Percentiles rank a stretch among this genome's conserved stretches.
Evolutionary conservation across 1,284 basidiomycete species (phyloP).

Genomic region (Spongiforma sp.): DNA sequence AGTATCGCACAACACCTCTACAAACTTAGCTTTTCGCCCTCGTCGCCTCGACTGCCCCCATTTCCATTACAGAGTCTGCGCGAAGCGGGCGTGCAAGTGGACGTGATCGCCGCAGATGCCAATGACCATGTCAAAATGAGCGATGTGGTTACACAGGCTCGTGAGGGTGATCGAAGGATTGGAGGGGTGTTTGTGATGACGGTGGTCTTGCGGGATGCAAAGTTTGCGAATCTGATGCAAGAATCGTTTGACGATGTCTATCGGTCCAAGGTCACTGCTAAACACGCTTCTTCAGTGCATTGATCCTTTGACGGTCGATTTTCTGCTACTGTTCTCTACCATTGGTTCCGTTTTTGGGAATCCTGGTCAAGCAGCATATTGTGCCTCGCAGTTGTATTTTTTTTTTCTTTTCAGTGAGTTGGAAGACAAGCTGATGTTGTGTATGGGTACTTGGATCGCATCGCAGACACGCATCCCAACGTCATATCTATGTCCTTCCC

Average conservation of each 20-base stretch:
- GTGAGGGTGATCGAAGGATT: conserved; percentile 21
- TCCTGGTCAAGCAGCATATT: conserved; percentile 40
- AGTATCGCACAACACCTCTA: too few relatives aligned
- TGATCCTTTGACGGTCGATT: conserved; percentile 34
- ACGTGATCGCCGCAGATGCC: conserved; percentile 34
- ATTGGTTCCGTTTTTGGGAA: conserved; percentile 39
- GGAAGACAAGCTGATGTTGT: conserved; percentile 3
- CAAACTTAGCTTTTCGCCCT: too few relatives aligned
- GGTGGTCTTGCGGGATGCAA: conserved; percentile 38
- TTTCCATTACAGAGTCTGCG: conserved; percentile 30
- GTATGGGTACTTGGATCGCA: conserved; percentile 33
- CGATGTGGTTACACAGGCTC: conserved; percentile 26
- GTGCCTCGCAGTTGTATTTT: conserved; percentile 32
- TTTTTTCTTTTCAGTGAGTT: background rate
- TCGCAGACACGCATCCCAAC: conserved; percentile 35
- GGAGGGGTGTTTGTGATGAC: conserved; percentile 39
- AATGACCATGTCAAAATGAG: conserved; percentile 22
- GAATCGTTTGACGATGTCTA: conserved; percentile 39
- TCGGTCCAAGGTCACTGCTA: conserved; percentile 35
- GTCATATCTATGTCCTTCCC: conserved; percentile 40
- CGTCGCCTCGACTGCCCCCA: too few relatives aligned
- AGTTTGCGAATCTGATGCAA: conserved; percentile 38
- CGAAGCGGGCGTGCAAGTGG: conserved; percentile 22
- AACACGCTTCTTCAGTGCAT: conserved; percentile 29
- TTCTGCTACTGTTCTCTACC: conserved; percentile 38